These are phyloP conservation scores for Zea luxurians DNA, from an alignment of 176 grass and related monocot genomes.

Conservation along the genomic window DNA sequence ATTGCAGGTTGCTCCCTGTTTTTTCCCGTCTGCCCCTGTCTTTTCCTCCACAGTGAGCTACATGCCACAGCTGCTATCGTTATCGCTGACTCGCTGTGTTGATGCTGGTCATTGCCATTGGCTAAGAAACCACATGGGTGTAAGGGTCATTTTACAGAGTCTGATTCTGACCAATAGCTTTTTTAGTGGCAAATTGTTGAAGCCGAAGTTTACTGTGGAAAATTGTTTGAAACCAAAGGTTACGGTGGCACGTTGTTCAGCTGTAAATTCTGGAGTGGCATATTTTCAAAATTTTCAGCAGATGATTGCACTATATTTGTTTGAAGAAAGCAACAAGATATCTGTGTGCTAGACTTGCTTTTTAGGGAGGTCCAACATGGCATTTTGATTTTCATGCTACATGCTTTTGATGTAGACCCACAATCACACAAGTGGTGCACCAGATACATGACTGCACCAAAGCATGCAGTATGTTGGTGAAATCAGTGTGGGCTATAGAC, in stretches of 20 bases:
- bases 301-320: constrained; percentile 34
- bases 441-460: background rate
- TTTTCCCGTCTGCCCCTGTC: background rate
- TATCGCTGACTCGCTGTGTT: background rate
- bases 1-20: background rate
- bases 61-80: background rate
- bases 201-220: background rate
- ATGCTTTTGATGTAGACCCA: constrained; percentile 8
- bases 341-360: constrained; percentile 30
- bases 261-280: background rate
- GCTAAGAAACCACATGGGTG: background rate
- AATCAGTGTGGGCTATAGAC: background rate
- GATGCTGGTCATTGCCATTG: background rate
- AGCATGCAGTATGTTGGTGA: background rate
- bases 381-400: background rate
- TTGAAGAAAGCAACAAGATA: constrained; percentile 6
- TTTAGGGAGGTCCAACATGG: background rate
- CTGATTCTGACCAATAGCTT: background rate
- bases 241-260: background rate
- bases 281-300: constrained; percentile 15
- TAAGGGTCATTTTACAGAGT: background rate
- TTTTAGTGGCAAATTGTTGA: background rate
- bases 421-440: background rate
- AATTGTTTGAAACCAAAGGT: background rate
- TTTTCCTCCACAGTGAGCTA: background rate